phyloP scores from a whole-genome alignment of 306 rosid species.

The Casuarina equisetifolia region DNA sequence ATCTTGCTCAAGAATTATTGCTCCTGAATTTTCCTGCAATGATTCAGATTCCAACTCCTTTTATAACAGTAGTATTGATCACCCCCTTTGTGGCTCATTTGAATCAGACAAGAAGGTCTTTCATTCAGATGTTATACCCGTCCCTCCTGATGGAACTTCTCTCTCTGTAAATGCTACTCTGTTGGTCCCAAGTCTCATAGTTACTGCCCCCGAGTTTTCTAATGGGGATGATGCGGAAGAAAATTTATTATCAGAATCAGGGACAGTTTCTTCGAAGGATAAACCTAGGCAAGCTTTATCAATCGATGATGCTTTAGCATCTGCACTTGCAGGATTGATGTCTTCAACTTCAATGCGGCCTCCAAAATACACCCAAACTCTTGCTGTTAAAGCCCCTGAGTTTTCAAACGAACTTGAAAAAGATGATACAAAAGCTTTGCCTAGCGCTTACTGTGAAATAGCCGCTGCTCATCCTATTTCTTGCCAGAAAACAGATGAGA shows the following conservation, averaged over 20 bases:
- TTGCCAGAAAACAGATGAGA: slow-evolving; percentile 28
- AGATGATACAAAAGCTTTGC: slow-evolving; percentile 22
- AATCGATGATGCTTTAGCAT: slow-evolving; percentile 76
- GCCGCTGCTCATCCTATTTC: slow-evolving; percentile 27
- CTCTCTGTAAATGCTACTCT: slow-evolving; percentile 41
- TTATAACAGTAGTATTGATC: slow-evolving; percentile 38
- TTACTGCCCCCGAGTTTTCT: slow-evolving; percentile 82
- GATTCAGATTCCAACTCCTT: slow-evolving; percentile 54
- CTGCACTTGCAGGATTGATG: slow-evolving; percentile 73
- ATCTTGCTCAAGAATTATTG: slow-evolving; percentile 49
- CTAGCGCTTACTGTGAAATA: slow-evolving; percentile 22
- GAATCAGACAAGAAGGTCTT: slow-evolving; percentile 39
- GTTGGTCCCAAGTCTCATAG: slow-evolving; percentile 62
- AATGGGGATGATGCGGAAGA: slow-evolving; percentile 62
- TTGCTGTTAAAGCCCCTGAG: slow-evolving; percentile 55
- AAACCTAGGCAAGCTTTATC: slow-evolving; percentile 47
- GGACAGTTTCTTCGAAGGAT: slow-evolving; percentile 32
- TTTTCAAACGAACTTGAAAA: slow-evolving; percentile 49
- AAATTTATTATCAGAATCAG: slow-evolving; percentile 24
- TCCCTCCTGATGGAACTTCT: slow-evolving; percentile 30
- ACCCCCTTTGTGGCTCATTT: slow-evolving; percentile 33
- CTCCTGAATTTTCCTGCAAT: slow-evolving; percentile 56
- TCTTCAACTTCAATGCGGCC: slow-evolving; percentile 45
- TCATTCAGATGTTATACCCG: slow-evolving; percentile 33
- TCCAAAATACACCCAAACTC: slow-evolving; percentile 41